These are phyloP conservation scores for Claviceps maximensis DNA, from an alignment of 2,329 filamentous ascomycete species.

Conservation along the genomic window DNA sequence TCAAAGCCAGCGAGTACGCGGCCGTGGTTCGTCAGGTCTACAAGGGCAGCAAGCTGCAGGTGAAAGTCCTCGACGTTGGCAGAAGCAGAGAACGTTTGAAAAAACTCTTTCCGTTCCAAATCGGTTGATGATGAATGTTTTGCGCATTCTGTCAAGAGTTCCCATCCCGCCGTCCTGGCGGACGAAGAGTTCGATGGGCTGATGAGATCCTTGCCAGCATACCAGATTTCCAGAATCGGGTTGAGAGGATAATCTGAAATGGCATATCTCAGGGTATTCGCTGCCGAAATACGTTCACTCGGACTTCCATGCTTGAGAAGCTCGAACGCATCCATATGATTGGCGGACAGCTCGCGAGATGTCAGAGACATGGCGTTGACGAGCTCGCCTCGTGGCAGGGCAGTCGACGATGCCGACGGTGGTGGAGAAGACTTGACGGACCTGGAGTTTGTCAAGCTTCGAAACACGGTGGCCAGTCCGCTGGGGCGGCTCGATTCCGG, in stretches of 20 bases:
- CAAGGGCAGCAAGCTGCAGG: slow-evolving; percentile 49
- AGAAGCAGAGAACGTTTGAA: slow-evolving; percentile 44
- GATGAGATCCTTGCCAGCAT: slow-evolving; percentile 52
- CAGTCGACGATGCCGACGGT: slow-evolving; percentile 24
- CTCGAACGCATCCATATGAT: slow-evolving; percentile 41
- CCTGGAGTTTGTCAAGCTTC: slow-evolving; percentile 44
- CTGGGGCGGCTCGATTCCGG: slow-evolving; percentile 42
- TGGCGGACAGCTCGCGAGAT: slow-evolving; percentile 32
- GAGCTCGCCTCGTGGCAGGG: slow-evolving; percentile 30
- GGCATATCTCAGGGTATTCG: slow-evolving; percentile 40
- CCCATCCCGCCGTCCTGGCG: slow-evolving; percentile 48
- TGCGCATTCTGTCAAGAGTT: slow-evolving; percentile 51
- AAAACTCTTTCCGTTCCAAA: slow-evolving; percentile 53
- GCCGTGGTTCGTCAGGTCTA: slow-evolving; percentile 47
- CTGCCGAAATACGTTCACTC: slow-evolving; percentile 42
- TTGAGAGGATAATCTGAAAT: slow-evolving; percentile 47
- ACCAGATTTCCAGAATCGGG: slow-evolving; percentile 50
- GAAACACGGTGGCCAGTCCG: slow-evolving; percentile 50
- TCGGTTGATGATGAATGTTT: slow-evolving; percentile 50
- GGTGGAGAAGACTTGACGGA: slow-evolving; percentile 36
- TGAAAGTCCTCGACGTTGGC: slow-evolving; percentile 50
- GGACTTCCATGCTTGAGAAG: slow-evolving; percentile 39
- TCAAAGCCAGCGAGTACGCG: slow-evolving; percentile 53
- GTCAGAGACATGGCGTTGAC: slow-evolving; percentile 27
- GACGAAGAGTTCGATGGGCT: slow-evolving; percentile 38